Evolutionary conservation across 768 basidiomycete genomes (phyloP).

Genomic region (Gautieria morchelliformis): DNA sequence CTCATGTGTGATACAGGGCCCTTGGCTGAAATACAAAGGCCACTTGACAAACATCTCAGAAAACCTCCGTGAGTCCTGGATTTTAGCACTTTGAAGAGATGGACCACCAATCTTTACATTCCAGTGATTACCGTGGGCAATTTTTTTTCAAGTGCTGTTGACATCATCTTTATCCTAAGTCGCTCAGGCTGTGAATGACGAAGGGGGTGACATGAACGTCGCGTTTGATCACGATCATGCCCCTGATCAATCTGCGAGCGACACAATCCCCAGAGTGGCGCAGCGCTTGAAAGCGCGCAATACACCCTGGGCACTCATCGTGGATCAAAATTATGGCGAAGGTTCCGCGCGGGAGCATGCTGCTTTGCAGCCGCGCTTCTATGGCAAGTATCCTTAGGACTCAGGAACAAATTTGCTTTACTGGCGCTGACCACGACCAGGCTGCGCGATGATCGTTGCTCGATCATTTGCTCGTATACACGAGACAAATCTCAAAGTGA

Average conservation of each 20-base stretch:
- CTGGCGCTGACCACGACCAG: slow-evolving; percentile 24
- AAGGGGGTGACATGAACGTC: slow-evolving; percentile 86
- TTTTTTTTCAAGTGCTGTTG: neutral
- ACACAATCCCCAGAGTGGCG: slow-evolving; percentile 85
- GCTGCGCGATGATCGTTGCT: slow-evolving; percentile 80
- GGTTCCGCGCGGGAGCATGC: slow-evolving; percentile 98
- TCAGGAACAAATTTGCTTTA: neutral
- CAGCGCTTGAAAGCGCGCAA: slow-evolving; percentile 76
- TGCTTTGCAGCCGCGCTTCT: slow-evolving; percentile 92
- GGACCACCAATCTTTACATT: slow-evolving; percentile 2
- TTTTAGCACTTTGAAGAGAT: neutral
- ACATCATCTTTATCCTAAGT: neutral
- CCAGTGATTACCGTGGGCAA: slow-evolving; percentile 71
- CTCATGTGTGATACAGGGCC: slow-evolving; percentile 45
- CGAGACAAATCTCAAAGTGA: slow-evolving; percentile 90
- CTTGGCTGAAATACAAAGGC: slow-evolving; percentile 98
- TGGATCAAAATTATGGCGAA: slow-evolving; percentile 97
- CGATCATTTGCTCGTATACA: slow-evolving; percentile 97
- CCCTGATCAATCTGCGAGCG: slow-evolving; percentile 34
- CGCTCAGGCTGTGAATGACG: slow-evolving; percentile 83
- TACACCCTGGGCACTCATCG: slow-evolving; percentile 89
- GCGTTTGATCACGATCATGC: slow-evolving; percentile 70
- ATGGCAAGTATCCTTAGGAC: slow-evolving; percentile 37
- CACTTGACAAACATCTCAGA: slow-evolving; percentile 95
- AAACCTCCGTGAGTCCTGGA: slow-evolving; percentile 63